A percentile compares a stretch with the other conserved stretches of the same genome.
Evolutionary conservation across 148 eudicot species (phyloP).

Genomic region (Vaccinium corymbosum): DNA sequence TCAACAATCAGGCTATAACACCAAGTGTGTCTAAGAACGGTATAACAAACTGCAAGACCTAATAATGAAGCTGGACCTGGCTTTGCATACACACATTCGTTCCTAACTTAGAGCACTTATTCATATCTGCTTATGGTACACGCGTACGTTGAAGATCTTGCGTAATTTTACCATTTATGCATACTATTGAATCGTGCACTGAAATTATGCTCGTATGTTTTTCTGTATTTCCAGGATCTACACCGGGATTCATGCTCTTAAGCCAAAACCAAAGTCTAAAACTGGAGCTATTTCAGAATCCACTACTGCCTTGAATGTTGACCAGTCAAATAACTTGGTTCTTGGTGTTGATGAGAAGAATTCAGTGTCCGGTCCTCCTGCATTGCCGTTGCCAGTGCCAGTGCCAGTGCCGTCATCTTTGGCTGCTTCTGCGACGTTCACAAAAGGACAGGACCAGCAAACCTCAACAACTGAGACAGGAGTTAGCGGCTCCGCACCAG

Average conservation of each 20-base stretch:
- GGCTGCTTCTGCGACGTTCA: conserved; percentile 33
- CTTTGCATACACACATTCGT: too few relatives aligned
- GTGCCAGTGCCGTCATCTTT: conserved; percentile 33
- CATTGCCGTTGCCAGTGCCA: conserved; percentile 26
- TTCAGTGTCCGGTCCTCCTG: conserved; percentile 25
- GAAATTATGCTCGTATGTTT: neutral
- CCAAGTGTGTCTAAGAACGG: neutral
- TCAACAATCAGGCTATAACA: neutral
- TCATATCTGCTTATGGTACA: too few relatives aligned
- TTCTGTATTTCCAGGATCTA: conserved; percentile 49
- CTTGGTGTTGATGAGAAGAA: conserved; percentile 50
- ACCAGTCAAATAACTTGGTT: conserved; percentile 50
- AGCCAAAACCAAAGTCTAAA: conserved; percentile 71
- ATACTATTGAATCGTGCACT: neutral
- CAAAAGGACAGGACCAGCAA: conserved; percentile 52
- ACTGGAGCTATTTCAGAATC: conserved; percentile 75
- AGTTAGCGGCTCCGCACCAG: conserved; percentile 34
- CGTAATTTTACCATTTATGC: neutral
- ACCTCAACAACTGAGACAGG: conserved; percentile 34
- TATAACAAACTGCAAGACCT: neutral
- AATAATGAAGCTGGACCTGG: neutral
- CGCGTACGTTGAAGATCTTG: neutral
- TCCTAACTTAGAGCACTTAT: too few relatives aligned
- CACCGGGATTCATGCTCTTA: conserved; percentile 86
- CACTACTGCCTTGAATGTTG: conserved; percentile 68